phyloP scores from a whole-genome alignment of 768 basidiomycete genomes.

The Porpolomopsis calyptriformis region DNA sequence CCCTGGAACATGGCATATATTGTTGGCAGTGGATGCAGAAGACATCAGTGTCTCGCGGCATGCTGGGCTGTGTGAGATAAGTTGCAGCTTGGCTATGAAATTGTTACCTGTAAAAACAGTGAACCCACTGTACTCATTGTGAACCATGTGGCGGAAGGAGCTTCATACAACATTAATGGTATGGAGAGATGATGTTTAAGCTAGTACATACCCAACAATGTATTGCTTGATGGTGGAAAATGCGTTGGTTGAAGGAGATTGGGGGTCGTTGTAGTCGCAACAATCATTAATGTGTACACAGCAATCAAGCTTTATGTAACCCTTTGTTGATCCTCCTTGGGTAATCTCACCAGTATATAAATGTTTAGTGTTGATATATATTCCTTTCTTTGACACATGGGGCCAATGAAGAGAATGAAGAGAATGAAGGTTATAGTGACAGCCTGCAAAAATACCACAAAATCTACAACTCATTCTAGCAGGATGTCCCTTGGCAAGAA shows the following conservation, averaged over 20 bases:
- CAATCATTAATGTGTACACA: too few species aligned
- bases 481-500: background rate
- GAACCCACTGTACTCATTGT: too few species aligned
- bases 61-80: background rate
- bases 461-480: background rate
- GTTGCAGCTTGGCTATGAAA: too few species aligned
- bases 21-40: slow-evolving; percentile 3
- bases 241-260: too few species aligned
- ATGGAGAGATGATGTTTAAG: too few species aligned
- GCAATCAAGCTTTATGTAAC: background rate
- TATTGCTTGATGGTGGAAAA: background rate
- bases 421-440: background rate
- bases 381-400: background rate
- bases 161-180: too few species aligned
- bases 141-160: too few species aligned
- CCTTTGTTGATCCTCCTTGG: background rate
- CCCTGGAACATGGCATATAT: background rate
- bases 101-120: too few species aligned
- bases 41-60: slow-evolving; percentile 2
- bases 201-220: background rate
- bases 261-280: too few species aligned
- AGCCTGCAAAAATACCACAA: background rate
- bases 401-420: background rate
- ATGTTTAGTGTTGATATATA: background rate
- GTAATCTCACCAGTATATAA: background rate